These are phyloP conservation scores for Gloeopeniophorella convolvens DNA, from an alignment of 768 basidiomycete genomes.

Conservation along the genomic window DNA sequence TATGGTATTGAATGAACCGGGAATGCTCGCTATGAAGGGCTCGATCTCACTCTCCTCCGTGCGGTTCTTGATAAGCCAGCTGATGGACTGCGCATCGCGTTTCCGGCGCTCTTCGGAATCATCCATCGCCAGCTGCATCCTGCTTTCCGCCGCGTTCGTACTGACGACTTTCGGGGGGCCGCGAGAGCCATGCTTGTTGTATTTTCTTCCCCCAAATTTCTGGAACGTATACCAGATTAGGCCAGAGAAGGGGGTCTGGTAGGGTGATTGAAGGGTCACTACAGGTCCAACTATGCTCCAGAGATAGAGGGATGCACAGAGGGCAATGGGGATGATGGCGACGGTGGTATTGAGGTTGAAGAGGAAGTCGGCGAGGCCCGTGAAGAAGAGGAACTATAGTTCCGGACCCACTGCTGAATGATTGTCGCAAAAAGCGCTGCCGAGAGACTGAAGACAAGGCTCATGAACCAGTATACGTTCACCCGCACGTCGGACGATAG, in stretches of 20 bases:
- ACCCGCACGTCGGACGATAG: constrained; percentile 30
- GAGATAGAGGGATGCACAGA: constrained; percentile 11
- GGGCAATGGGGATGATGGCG: constrained; percentile 5
- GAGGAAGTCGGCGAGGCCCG: constrained; percentile 40
- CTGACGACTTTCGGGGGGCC: background rate
- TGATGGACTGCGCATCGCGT: constrained; percentile 1
- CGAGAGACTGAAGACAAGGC: constrained; percentile 32
- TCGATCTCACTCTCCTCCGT: too few species aligned
- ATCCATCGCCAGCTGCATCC: constrained; percentile 8
- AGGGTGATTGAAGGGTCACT: constrained; percentile 1
- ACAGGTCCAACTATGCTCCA: constrained; percentile 2
- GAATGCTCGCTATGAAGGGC: too few species aligned
- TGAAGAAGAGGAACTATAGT: constrained; percentile 44
- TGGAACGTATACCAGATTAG: constrained; percentile 6
- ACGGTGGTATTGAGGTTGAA: constrained; percentile 23
- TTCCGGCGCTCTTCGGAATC: background rate
- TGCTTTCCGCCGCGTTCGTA: background rate
- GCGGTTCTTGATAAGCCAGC: background rate
- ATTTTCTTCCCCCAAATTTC: background rate
- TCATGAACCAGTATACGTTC: constrained; percentile 38
- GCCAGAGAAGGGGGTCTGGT: constrained; percentile 3
- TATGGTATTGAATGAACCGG: too few species aligned
- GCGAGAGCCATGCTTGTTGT: background rate
- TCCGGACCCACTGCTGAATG: constrained; percentile 41
- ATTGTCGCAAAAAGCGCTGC: constrained; percentile 39